Percentiles rank a stretch among this genome's conserved stretches.
phyloP scores from a whole-genome alignment of 208 protist species.

The Phytomonas sp. region DNA sequence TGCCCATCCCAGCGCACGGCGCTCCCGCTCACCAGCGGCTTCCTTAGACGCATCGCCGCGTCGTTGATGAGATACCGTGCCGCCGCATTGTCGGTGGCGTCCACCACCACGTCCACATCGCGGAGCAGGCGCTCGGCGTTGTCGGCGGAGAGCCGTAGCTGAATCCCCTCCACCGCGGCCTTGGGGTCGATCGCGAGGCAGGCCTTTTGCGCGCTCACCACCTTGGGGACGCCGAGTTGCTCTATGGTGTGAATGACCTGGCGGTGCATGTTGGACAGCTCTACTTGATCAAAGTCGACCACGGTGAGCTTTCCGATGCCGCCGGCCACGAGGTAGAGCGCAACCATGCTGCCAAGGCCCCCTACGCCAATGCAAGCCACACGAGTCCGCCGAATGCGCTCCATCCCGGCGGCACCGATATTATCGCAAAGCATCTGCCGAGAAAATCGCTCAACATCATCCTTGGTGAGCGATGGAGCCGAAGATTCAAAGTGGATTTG shows the following conservation, averaged over 20 bases:
- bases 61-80: conserved; percentile 94
- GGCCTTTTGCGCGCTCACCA: conserved; percentile 56
- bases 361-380: conserved; percentile 92
- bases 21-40: conserved; percentile 91
- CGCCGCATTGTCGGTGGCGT: conserved; percentile 90
- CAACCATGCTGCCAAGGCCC: conserved; percentile 90
- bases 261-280: conserved; percentile 91
- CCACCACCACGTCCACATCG: conserved; percentile 85
- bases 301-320: conserved; percentile 88
- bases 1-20: conserved; percentile 94
- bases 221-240: conserved; percentile 65
- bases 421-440: conserved; percentile 85
- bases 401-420: conserved; percentile 72
- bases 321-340: conserved; percentile 89
- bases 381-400: conserved; percentile 31
- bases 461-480: conserved; percentile 30
- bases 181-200: conserved; percentile 64
- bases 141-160: conserved; percentile 26
- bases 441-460: conserved; percentile 81
- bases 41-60: conserved; percentile 75
- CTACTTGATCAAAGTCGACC: conserved; percentile 91
- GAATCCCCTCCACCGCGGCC: conserved; percentile 27
- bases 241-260: conserved; percentile 89
- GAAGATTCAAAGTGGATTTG: conserved; percentile 20
- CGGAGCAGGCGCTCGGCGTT: conserved; percentile 76